Percentiles rank a stretch among this genome's conserved stretches.
Evolutionary conservation across 352 stramenopile genomes (phyloP).

Genomic region (Globisporangium nodosum): DNA sequence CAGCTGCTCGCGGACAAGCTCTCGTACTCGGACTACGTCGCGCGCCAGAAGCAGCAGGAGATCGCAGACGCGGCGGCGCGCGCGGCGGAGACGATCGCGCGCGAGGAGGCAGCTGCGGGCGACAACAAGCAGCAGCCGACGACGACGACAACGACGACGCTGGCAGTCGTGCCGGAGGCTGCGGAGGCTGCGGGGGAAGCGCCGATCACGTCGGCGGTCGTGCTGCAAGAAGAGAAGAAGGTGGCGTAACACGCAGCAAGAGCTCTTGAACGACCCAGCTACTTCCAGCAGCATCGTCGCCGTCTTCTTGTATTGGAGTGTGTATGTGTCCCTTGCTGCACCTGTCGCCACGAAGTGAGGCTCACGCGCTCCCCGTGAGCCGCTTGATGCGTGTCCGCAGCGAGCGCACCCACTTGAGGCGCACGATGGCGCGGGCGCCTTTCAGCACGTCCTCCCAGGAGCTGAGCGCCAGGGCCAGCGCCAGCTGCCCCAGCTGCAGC

Average conservation of each 20-base stretch:
- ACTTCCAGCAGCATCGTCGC: background rate
- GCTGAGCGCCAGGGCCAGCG: slow-evolving; percentile 46
- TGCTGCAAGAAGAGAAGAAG: slow-evolving; percentile 8
- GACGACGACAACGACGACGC: slow-evolving; percentile 6
- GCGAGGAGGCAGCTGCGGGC: background rate
- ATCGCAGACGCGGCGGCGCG: slow-evolving; percentile 10
- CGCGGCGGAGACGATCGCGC: slow-evolving; percentile 11
- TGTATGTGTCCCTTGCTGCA: too few relatives aligned
- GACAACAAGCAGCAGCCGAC: slow-evolving; percentile 7
- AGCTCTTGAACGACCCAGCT: background rate
- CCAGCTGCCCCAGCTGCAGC: slow-evolving; percentile 51
- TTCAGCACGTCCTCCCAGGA: slow-evolving; percentile 47
- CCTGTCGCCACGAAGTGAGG: too few relatives aligned
- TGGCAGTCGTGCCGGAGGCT: slow-evolving; percentile 8
- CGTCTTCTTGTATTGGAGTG: background rate
- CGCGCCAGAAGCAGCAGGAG: slow-evolving; percentile 20
- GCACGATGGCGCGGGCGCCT: slow-evolving; percentile 22
- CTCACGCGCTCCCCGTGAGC: background rate
- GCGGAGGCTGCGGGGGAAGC: background rate
- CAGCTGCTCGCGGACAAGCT: slow-evolving; percentile 53
- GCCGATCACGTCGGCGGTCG: slow-evolving; percentile 3
- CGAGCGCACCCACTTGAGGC: slow-evolving; percentile 3
- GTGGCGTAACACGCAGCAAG: slow-evolving; percentile 1
- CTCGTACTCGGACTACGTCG: slow-evolving; percentile 45
- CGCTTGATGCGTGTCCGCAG: slow-evolving; percentile 3